Evolutionary conservation across 148 eudicot species (phyloP).

Genomic region (Camellia japonica): DNA sequence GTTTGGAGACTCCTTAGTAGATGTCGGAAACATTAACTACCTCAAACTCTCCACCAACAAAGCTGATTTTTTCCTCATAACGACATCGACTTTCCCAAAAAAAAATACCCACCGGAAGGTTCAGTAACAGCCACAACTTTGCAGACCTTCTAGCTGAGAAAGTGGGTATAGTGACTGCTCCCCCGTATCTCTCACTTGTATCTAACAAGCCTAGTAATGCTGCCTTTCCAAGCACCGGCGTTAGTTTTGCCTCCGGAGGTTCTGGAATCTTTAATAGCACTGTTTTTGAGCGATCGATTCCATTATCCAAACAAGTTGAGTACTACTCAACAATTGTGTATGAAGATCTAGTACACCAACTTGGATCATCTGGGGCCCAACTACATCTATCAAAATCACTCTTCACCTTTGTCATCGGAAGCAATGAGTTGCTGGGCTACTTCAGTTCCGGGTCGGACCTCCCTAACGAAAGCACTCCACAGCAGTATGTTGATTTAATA

Average conservation of each 20-base stretch:
- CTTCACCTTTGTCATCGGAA: slow-evolving; percentile 60
- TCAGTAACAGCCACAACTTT: slow-evolving; percentile 77
- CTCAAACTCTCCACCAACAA: no score
- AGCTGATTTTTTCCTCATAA: slow-evolving; percentile 81
- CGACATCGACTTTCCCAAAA: slow-evolving; percentile 67
- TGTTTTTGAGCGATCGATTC: slow-evolving; percentile 44
- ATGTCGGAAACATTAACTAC: no score
- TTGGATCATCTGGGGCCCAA: slow-evolving; percentile 37
- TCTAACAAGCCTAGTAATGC: slow-evolving; percentile 16
- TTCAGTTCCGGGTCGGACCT: slow-evolving; percentile 30
- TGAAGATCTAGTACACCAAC: slow-evolving; percentile 29
- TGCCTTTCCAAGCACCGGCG: slow-evolving; percentile 40
- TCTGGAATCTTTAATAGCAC: slow-evolving; percentile 67
- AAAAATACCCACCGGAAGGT: slow-evolving; percentile 73
- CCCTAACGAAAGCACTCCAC: slow-evolving; percentile 34
- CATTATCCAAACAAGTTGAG: slow-evolving; percentile 52
- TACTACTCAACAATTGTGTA: slow-evolving; percentile 38
- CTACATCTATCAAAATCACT: slow-evolving; percentile 54
- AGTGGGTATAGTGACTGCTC: slow-evolving; percentile 46
- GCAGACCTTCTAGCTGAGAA: slow-evolving; percentile 88
- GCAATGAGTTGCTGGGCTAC: slow-evolving; percentile 66
- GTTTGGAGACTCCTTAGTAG: no score
- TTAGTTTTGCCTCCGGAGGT: slow-evolving; percentile 89
- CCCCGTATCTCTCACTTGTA: slow-evolving; percentile 48
- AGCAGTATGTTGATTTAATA: slow-evolving; percentile 55